Conservation (phyloP, 23 red algal species). For the Gracilaria caudata region DNA sequence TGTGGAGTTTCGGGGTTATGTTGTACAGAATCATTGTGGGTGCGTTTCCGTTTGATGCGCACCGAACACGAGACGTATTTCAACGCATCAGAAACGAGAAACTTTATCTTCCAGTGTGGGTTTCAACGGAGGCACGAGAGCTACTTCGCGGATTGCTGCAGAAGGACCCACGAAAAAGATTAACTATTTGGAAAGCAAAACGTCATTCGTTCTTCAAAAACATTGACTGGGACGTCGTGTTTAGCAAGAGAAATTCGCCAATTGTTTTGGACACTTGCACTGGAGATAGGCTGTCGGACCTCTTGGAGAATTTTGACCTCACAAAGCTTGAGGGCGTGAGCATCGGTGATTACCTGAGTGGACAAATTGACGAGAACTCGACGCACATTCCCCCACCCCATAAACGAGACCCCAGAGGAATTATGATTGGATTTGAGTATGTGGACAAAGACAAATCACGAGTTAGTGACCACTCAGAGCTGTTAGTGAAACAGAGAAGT, state of each 20-base stretch:
- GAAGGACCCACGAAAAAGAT: conserved; percentile 9
- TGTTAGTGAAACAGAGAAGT: conserved; percentile 41
- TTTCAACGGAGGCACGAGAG: conserved; percentile 15
- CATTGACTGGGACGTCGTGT: conserved; percentile 53
- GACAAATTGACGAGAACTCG: not conserved
- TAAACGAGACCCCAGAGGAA: conserved; percentile 12
- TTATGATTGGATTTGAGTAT: conserved; percentile 60
- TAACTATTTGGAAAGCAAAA: conserved; percentile 10
- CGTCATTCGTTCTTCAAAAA: conserved; percentile 34
- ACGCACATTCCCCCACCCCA: conserved; percentile 4
- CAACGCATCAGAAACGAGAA: conserved; percentile 27
- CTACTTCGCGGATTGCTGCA: conserved; percentile 51
- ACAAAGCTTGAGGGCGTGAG: conserved; percentile 53
- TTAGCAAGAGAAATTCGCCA: not conserved
- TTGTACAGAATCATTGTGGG: conserved; percentile 49
- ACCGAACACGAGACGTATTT: conserved; percentile 55
- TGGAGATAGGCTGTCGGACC: conserved; percentile 3
- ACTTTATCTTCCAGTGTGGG: conserved; percentile 20
- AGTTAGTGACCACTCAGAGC: not conserved
- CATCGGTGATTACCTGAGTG: conserved; percentile 42
- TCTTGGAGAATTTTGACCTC: conserved; percentile 55
- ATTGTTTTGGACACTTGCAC: not conserved
- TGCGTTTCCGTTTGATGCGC: conserved; percentile 50
- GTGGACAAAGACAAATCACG: not conserved
- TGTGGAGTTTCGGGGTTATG: conserved; percentile 71